A percentile compares a stretch with the other conserved stretches of the same genome.
Evolutionary conservation across 2,329 filamentous ascomycete species (phyloP).

Genomic region (Neonectria magnoliae): DNA sequence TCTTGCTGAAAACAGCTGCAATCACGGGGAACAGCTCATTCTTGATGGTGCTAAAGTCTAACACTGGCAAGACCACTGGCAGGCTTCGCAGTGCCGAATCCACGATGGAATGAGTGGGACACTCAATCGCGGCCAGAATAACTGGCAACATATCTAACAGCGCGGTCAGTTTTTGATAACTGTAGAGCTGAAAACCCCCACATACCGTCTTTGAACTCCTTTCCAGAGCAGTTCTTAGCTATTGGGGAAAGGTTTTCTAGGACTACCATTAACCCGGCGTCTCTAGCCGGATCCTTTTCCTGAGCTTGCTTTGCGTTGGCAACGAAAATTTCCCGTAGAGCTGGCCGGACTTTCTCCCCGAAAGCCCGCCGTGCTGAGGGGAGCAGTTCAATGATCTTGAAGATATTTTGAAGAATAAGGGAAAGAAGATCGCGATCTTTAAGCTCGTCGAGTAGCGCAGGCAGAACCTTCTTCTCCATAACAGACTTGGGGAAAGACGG

Average conservation of each 20-base stretch:
- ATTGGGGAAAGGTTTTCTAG: conserved; percentile 84
- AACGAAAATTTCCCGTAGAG: conserved; percentile 84
- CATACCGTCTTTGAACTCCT: conserved; percentile 92
- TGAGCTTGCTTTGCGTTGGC: conserved; percentile 64
- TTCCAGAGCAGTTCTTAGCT: conserved; percentile 83
- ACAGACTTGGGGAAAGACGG: conserved; percentile 94
- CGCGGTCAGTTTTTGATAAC: conserved; percentile 3
- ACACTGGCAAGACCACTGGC: conserved; percentile 81
- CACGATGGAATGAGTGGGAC: conserved; percentile 86
- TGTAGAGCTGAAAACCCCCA: conserved; percentile 31
- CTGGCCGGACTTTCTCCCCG: conserved; percentile 85
- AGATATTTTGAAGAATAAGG: conserved; percentile 88
- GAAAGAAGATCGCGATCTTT: conserved; percentile 91
- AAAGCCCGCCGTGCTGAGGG: conserved; percentile 83
- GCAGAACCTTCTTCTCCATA: conserved; percentile 92
- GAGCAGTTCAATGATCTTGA: conserved; percentile 85
- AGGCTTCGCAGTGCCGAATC: conserved; percentile 85
- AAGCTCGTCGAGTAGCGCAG: conserved; percentile 88
- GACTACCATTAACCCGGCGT: conserved; percentile 91
- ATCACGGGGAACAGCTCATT: conserved; percentile 96
- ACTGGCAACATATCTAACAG: conserved; percentile 84
- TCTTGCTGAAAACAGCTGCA: conserved; percentile 89
- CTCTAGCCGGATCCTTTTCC: conserved; percentile 84
- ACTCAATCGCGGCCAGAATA: conserved; percentile 84
- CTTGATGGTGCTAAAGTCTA: conserved; percentile 97